phyloP scores from a whole-genome alignment of 2,329 filamentous ascomycete genomes.

The Pseudogymnoascus sp. region DNA sequence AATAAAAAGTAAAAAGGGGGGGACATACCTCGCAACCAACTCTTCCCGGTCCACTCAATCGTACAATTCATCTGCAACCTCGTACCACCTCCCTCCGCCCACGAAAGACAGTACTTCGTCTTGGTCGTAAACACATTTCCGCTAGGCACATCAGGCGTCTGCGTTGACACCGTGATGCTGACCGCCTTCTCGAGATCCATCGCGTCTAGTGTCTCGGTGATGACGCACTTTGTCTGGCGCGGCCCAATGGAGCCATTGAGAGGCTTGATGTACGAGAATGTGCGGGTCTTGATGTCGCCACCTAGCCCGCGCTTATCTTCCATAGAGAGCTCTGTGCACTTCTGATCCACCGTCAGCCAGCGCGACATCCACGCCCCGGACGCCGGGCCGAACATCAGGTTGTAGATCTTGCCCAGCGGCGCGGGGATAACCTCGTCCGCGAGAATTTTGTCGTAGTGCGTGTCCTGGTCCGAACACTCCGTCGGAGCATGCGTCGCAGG shows the following conservation, averaged over 20 bases:
- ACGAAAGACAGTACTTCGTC: slow-evolving; percentile 89
- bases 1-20: not conserved
- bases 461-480: slow-evolving; percentile 68
- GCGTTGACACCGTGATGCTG: slow-evolving; percentile 71
- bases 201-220: slow-evolving; percentile 72
- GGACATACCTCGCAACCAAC: slow-evolving; percentile 81
- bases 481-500: slow-evolving; percentile 75
- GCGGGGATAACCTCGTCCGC: slow-evolving; percentile 82
- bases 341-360: slow-evolving; percentile 80
- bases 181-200: slow-evolving; percentile 83
- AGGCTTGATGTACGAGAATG: slow-evolving; percentile 86
- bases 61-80: slow-evolving; percentile 79
- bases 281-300: slow-evolving; percentile 64
- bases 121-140: slow-evolving; percentile 88
- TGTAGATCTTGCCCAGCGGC: slow-evolving; percentile 86
- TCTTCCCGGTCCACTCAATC: slow-evolving; percentile 95
- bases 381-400: slow-evolving; percentile 71
- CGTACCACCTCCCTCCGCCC: slow-evolving; percentile 81
- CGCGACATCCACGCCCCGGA: slow-evolving; percentile 78
- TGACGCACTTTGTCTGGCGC: slow-evolving; percentile 89
- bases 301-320: slow-evolving; percentile 71
- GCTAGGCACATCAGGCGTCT: slow-evolving; percentile 90
- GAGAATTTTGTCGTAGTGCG: slow-evolving; percentile 76
- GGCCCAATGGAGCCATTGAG: slow-evolving; percentile 77
- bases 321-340: slow-evolving; percentile 78